These are phyloP conservation scores for Entonaema liquescens DNA, from an alignment of 495 filamentous ascomycete genomes.

Conservation along the genomic window DNA sequence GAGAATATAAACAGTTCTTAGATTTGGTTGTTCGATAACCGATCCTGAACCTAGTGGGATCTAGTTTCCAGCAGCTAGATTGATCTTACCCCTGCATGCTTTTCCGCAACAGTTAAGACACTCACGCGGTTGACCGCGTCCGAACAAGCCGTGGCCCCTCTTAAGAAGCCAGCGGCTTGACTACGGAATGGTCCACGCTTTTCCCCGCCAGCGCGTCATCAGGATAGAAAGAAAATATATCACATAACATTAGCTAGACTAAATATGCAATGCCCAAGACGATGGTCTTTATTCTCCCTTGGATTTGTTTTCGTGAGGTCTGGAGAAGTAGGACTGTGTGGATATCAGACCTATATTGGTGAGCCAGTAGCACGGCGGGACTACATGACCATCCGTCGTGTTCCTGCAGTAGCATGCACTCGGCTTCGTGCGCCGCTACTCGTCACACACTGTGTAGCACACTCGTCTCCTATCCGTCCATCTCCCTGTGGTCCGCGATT, in stretches of 20 bases:
- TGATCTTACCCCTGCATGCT: conserved; percentile 34
- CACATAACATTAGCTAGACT: background rate
- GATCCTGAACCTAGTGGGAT: conserved; percentile 17
- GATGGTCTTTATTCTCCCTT: conserved; percentile 7
- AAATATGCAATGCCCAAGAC: background rate
- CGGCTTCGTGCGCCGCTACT: conserved; percentile 26
- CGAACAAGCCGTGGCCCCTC: conserved; percentile 17
- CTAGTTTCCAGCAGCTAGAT: conserved; percentile 5
- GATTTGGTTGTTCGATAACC: conserved; percentile 7
- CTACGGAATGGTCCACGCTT: conserved; percentile 30
- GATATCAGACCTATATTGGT: conserved; percentile 35
- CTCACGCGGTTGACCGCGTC: conserved; percentile 37
- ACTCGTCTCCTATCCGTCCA: conserved; percentile 5
- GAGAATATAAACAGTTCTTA: background rate
- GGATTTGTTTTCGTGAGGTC: conserved; percentile 7
- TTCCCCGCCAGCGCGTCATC: conserved; percentile 28
- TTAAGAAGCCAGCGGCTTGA: conserved; percentile 22
- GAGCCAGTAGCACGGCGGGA: conserved; percentile 32
- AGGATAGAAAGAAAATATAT: conserved; percentile 13
- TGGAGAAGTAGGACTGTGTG: conserved; percentile 23
- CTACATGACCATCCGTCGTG: conserved; percentile 37
- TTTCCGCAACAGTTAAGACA: conserved; percentile 36
- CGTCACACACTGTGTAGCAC: conserved; percentile 23
- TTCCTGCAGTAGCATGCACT: conserved; percentile 39
- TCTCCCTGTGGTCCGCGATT: conserved; percentile 7